Evolutionary conservation across 73 alveolate genomes (phyloP).

Genomic region (Tetrahymena thermophila): DNA sequence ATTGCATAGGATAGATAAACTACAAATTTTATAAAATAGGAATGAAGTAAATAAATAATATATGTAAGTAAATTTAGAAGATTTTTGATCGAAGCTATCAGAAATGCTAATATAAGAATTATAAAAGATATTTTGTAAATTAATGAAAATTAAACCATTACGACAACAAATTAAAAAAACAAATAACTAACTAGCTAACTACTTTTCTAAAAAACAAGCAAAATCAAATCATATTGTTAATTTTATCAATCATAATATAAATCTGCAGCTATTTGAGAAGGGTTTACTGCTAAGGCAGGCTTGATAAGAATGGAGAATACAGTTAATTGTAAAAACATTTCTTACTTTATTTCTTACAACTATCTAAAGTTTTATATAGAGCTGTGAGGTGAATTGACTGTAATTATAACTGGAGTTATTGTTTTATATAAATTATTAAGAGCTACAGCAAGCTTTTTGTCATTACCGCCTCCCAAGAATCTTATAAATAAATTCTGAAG

Average conservation of each 20-base stretch:
- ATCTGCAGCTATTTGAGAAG: background rate
- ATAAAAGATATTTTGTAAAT: background rate
- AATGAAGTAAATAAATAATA: background rate
- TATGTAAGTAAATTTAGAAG: background rate
- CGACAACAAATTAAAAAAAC: too few species aligned
- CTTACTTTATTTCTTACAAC: background rate
- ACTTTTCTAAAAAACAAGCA: too few species aligned
- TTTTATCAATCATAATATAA: background rate
- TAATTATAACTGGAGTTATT: background rate
- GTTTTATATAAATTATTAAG: background rate
- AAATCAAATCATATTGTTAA: background rate
- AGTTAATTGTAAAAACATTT: background rate
- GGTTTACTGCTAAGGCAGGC: background rate
- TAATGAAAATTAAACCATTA: too few species aligned
- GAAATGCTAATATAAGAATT: background rate
- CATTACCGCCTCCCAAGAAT: background rate
- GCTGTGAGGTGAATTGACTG: background rate
- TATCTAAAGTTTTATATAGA: background rate
- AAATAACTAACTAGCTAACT: too few species aligned
- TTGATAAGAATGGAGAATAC: background rate
- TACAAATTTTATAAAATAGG: too few species aligned
- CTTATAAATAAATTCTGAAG: background rate
- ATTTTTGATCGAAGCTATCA: background rate
- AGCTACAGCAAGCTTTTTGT: background rate
- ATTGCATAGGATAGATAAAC: too few species aligned